These are phyloP conservation scores for Lophiotrema nucula DNA, from an alignment of 495 filamentous ascomycete species.

Conservation along the genomic window DNA sequence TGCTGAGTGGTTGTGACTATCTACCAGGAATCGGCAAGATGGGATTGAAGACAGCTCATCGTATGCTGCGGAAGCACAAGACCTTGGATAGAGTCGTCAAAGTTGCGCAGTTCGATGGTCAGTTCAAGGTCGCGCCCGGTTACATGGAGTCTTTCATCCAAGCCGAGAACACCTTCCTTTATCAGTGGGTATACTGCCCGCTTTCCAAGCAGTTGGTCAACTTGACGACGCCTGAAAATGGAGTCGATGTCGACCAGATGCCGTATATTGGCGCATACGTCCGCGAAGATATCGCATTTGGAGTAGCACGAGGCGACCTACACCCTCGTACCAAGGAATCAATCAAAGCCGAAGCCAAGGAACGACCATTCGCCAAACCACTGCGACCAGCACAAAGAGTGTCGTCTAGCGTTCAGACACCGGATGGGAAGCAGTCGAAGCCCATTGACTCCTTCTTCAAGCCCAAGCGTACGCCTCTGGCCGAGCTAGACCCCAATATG, in stretches of 20 bases:
- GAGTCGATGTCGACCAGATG: conserved; percentile 62
- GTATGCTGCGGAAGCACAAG: conserved; percentile 84
- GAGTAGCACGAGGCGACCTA: conserved; percentile 79
- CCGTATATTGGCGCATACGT: conserved; percentile 76
- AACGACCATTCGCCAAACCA: conserved; percentile 24
- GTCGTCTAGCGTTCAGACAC: conserved; percentile 41
- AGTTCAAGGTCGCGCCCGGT: conserved; percentile 70
- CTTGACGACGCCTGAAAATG: conserved; percentile 60
- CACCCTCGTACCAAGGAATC: conserved; percentile 81
- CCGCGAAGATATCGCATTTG: conserved; percentile 64
- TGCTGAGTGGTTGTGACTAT: conserved; percentile 98
- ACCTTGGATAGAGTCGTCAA: conserved; percentile 77
- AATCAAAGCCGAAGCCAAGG: conserved; percentile 5
- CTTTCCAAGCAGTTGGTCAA: conserved; percentile 66
- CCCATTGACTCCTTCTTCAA: conserved; percentile 80
- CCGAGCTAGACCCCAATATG: conserved; percentile 82
- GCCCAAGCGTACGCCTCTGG: conserved; percentile 71
- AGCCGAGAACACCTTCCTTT: conserved; percentile 88
- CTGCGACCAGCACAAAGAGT: conserved; percentile 16
- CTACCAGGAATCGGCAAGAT: conserved; percentile 76
- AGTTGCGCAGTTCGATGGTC: conserved; percentile 82
- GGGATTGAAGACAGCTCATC: conserved; percentile 90
- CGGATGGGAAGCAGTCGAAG: conserved; percentile 59
- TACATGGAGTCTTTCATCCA: conserved; percentile 77
- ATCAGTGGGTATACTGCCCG: conserved; percentile 93